Evolutionary conservation across 345 rosid genomes (phyloP).

Genomic region (Limnanthes douglasii): DNA sequence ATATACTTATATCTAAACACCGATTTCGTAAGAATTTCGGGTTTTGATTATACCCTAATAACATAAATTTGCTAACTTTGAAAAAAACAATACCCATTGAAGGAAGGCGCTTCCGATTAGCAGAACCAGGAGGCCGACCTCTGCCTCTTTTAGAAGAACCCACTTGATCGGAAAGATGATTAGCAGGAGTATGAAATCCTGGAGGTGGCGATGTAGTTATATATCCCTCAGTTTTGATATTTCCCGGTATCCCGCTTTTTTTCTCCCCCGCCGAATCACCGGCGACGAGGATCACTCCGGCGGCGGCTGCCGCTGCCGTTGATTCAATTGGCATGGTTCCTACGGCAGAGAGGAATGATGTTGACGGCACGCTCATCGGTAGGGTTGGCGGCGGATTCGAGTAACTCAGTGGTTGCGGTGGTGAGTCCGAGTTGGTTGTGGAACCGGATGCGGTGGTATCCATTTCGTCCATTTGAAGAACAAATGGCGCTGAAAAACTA

Average conservation of each 20-base stretch:
- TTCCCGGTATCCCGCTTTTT: constrained; percentile 45
- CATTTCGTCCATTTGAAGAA: constrained; percentile 40
- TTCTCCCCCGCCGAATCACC: constrained; percentile 17
- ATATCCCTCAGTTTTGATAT: constrained; percentile 27
- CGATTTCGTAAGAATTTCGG: not conserved
- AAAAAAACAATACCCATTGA: constrained; percentile 17
- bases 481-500: no score
- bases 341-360: no score
- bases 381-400: not conserved
- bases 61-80: not conserved
- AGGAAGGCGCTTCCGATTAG: constrained; percentile 39
- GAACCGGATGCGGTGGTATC: constrained; percentile 24
- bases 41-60: not conserved
- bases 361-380: no score
- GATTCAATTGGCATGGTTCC: not conserved
- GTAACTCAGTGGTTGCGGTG: constrained; percentile 19
- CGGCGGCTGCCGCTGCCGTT: not conserved
- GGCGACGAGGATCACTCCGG: constrained; percentile 1
- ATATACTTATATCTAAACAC: no score
- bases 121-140: constrained; percentile 27
- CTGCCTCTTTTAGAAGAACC: constrained; percentile 13
- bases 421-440: constrained; percentile 27
- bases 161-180: not conserved
- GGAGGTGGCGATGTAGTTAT: constrained; percentile 8
- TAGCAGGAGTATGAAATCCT: no score